Evolutionary conservation across 306 rosid genomes (phyloP), one percentile per base, ranked within the genome.

Genomic region (Castanospermum australe): DNA sequence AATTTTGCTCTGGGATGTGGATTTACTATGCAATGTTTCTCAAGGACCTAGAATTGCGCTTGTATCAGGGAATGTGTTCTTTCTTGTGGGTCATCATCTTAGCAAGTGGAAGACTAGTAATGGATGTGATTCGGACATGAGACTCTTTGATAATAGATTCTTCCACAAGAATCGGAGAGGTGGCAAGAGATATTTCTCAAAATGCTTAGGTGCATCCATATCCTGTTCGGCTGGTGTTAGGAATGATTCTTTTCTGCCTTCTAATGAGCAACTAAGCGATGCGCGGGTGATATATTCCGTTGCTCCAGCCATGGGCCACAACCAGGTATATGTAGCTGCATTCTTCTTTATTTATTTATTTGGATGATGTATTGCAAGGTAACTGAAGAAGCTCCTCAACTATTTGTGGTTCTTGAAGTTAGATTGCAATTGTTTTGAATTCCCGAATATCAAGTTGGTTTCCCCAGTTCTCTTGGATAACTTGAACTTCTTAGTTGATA

Each of bases 251-350:
- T 71, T 47, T 69, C 22, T 71, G 25, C 77, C 75, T 63, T 79
- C 88, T 32, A 55, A 81, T 73, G 60, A 84, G 44, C 82, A 81
- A 44, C 64, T 87, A 51, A 79, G 22, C 21, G 44, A 85, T 76
- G 94, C 94, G 5, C 87, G 87, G 6, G 45, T 94, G 20, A 87
- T 94, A 76, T 94, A 89, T 80, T 88, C 95, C 0, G 91, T 94
- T 30, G 99, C 99, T 82, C 83, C 99, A 18, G 89, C 99, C 66
- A 94, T 93, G 94, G 99, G 99, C 75, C 99, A 94, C 84, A 94
- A 92, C 77, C 86, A 92, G 97, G 98, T 91, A 83, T 18, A 24
- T 13, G 25, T 71, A 50, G 35, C 62, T 76, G 33, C 6, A 5
- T 36, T 15, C 55, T 35, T 79, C n/a, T 42, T 35, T 30, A 30